Evolutionary conservation across 345 rosid genomes (phyloP).

Genomic region (Camelina hispida): DNA sequence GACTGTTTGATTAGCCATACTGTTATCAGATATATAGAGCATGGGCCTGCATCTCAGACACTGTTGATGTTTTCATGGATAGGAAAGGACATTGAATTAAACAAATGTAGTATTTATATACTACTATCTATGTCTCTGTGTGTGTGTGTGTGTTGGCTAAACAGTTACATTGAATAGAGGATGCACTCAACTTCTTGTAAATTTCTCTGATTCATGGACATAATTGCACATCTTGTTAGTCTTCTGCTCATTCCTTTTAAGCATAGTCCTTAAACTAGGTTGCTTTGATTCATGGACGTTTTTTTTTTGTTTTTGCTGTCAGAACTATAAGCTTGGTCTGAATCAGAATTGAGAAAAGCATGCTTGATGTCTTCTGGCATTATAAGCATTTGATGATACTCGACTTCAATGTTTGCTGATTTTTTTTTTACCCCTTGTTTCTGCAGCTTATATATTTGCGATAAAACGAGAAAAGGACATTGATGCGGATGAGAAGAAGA

Average conservation of each 20-base stretch:
- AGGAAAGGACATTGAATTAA: neutral
- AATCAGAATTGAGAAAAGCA: constrained; percentile 4
- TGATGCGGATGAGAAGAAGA: constrained; percentile 26
- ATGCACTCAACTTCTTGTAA: neutral
- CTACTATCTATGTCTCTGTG: neutral
- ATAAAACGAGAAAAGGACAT: constrained; percentile 53
- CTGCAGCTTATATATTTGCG: constrained; percentile 74
- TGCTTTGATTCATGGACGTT: neutral
- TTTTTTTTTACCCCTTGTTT: neutral
- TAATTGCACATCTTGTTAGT: constrained; percentile 4
- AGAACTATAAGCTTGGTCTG: constrained; percentile 5
- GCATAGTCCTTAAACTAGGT: neutral
- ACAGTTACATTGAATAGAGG: neutral
- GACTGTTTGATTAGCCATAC: neutral
- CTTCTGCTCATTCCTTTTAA: constrained; percentile 8
- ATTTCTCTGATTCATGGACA: constrained; percentile 1
- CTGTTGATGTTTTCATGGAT: neutral
- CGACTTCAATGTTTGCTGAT: constrained; percentile 28
- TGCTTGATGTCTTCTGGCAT: neutral
- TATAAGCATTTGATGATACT: constrained; percentile 20
- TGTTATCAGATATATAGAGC: neutral
- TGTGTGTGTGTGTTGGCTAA: constrained; percentile 10
- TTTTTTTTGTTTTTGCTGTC: neutral
- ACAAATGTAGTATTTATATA: neutral
- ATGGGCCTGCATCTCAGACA: neutral